These are phyloP conservation scores for Coelastrella sp. DNA, from an alignment of 139 green algal species.

Conservation along the genomic window DNA sequence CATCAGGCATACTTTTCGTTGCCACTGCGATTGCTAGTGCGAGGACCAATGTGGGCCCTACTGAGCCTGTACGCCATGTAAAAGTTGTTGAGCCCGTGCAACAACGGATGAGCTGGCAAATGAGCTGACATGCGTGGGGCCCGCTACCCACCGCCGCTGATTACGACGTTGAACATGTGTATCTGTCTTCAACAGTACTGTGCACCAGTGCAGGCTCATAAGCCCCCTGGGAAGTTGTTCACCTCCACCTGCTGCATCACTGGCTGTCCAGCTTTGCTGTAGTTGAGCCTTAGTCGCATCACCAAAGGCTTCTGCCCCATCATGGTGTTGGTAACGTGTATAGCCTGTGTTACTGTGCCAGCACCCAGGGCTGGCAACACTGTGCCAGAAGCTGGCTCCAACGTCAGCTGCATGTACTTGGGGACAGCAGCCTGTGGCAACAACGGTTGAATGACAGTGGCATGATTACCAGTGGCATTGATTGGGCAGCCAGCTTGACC, in stretches of 20 bases:
- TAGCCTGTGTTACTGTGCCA: conserved; percentile 70
- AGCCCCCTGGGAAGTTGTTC: conserved; percentile 68
- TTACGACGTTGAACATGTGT: background rate
- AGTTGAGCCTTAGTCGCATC: conserved; percentile 86
- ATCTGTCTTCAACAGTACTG: background rate
- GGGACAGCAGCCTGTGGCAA: conserved; percentile 91
- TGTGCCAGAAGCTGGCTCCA: conserved; percentile 80
- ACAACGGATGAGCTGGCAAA: no score
- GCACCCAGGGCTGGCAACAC: conserved; percentile 57
- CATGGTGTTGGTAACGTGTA: conserved; percentile 88
- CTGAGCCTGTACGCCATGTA: no score
- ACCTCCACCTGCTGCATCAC: conserved; percentile 77
- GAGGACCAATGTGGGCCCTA: no score
- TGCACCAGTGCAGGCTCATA: conserved; percentile 42
- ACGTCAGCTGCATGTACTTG: conserved; percentile 77
- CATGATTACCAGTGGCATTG: no score
- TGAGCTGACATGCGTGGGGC: no score
- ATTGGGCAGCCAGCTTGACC: no score
- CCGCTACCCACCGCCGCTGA: no score
- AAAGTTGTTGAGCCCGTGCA: background rate
- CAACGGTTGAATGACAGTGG: background rate
- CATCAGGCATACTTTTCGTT: no score
- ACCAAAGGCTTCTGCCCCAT: conserved; percentile 83
- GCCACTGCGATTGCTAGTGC: no score
- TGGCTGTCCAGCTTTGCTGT: conserved; percentile 54